Base-by-base conservation (phyloP, 306 rosid genomes). In the Cicer pinnatifidum region DNA sequence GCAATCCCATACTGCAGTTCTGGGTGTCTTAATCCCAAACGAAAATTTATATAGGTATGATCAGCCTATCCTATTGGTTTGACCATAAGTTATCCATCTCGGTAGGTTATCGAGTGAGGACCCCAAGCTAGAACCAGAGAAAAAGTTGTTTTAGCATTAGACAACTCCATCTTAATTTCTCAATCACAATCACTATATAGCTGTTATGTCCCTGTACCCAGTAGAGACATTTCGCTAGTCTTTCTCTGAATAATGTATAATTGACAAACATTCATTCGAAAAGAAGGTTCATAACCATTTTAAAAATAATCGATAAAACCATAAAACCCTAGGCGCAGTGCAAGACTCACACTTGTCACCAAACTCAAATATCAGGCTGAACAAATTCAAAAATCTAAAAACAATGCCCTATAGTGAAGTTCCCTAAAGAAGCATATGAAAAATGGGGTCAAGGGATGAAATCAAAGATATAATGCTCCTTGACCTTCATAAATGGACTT, bases 111-210 rank as follows among this genome's bases (percentile, higher is more conserved):
- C 6, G 23, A 13, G 12, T 48, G 57, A 5, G n/a, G n/a, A 51
- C n/a, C 28, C 64, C 23, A 33, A 56, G 35, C 60, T 28, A 51
- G 67, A 39, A 45, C 43, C 63, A 44, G 10, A 37, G 43, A n/a
- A 59, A 48, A 67, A 28, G 23, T 47, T n/a, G 40, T 33, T 12
- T 39, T 53, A 52, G 46, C 41, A 48, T 9, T 5, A 47, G 50
- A 41, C 75, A 50, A 8, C 19, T 37, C 78, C 61, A 37, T 78
- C 19, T 64, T 44, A 41, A 65, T 10, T 43, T 78, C 19, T 71
- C 61, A 23, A 65, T 12, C 48, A 50, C 54, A 63, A 40, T 39
- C 48, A 59, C 28, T 63, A 15, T n/a, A 40, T 8, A 39, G 50
- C 28, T 37, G 69, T 13, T n/a, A 7, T n/a, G 48, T 39, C 12